Evolutionary conservation across 805 yeast species (phyloP), one percentile per base, ranked within the genome.

Genomic region (Metschnikowia gelsemii): DNA sequence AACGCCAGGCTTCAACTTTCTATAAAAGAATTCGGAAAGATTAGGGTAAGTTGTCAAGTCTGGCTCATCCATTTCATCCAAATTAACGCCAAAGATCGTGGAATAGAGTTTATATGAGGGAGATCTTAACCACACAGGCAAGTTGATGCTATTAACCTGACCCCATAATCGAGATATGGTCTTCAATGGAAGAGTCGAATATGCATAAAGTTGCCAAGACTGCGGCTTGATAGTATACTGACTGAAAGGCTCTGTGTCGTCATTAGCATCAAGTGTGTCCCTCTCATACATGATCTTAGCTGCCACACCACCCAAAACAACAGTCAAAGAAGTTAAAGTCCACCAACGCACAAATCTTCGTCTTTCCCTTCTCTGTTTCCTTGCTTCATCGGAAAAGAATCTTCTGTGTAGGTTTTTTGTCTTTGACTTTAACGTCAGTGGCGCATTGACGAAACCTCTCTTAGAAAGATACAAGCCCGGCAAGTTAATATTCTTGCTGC

Each of bases 141-240:
- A 70, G 33, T 80, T 82, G 32, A 90, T 73, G 42, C 82, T 81
- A 59, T 93, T 93, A 43, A 93, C 76, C 54, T 79, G 80, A 23
- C 99, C 99, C 99, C 99, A 93, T 32, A 91, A 65, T 47, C 99
- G 77, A 0, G 97, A 89, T 24, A 89, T 72, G 1, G 96, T 86
- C 58, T 90, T 88, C 59, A 93, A 74, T 1, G 99, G 99, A 34
- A 93, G 70, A 2, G 96, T 82, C 3, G 89, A 80, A 63, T 93
- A 93, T 22, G 93, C 84, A 57, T 87, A 90, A 42, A 91, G 77
- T 30, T 84, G 82, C 97, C 97, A 90, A 7, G 95, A 84, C 50
- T 80, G 82, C 7, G 89, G 90, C 51, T 75, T 75, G 42, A 76
- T 72, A 33, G 63, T 63, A 54, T 69, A 68, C 42, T 68, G 65